phyloP scores from a whole-genome alignment of 352 stramenopile genomes.

The Phytophthora pisi region DNA sequence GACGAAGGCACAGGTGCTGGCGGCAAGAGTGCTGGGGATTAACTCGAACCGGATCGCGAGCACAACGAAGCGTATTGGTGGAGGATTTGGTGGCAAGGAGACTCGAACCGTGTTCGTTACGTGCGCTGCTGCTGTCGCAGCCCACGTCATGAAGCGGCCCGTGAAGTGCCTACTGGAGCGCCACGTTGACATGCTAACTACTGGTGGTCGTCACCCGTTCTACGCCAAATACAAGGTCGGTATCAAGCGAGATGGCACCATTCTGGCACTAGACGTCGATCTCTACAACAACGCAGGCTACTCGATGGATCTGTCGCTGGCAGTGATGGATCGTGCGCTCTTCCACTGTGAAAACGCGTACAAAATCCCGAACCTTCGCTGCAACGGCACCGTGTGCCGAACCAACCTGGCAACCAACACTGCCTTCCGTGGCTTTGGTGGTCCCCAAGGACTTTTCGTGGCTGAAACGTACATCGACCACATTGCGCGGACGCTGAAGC shows the following conservation, averaged over 20 bases:
- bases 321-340: conserved; percentile 95
- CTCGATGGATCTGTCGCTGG: conserved; percentile 93
- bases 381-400: conserved; percentile 90
- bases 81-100: conserved; percentile 97
- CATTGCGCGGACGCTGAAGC: conserved; percentile 84
- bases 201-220: conserved; percentile 93
- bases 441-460: conserved; percentile 92
- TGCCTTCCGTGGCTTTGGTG: conserved; percentile 96
- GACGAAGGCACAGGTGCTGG: conserved; percentile 92
- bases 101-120: conserved; percentile 92
- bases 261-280: conserved; percentile 91
- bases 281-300: conserved; percentile 96
- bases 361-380: conserved; percentile 92
- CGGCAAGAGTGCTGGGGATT: conserved; percentile 92
- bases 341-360: conserved; percentile 97
- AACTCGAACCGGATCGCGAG: conserved; percentile 91
- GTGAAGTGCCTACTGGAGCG: conserved; percentile 93
- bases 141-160: conserved; percentile 86
- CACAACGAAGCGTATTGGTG: conserved; percentile 94
- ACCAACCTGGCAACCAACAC: conserved; percentile 96
- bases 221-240: conserved; percentile 94
- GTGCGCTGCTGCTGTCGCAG: conserved; percentile 91
- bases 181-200: conserved; percentile 96
- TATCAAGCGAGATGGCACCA: conserved; percentile 78
- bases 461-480: conserved; percentile 96